phyloP scores from a whole-genome alignment of 129 eudicot genomes.

The Chrysanthemum makinoi region DNA sequence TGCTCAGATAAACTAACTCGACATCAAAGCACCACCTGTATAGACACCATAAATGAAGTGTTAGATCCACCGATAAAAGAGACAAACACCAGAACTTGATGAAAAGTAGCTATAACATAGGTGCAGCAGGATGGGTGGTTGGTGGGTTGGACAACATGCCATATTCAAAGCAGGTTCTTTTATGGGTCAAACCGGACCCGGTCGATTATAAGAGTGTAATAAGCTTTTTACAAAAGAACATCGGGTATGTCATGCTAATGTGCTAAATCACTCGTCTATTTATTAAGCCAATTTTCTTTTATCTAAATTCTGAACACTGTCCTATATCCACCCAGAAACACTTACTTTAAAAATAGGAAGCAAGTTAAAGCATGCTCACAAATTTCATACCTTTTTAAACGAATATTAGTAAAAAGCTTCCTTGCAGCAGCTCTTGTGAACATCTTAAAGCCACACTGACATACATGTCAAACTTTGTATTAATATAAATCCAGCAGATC shows the following conservation, averaged over 20 bases:
- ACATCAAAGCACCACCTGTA: conserved; percentile 99
- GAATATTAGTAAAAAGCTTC: conserved; percentile 89
- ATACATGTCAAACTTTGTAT: conserved; percentile 10
- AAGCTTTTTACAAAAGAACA: no score
- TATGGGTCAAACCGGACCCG: no score
- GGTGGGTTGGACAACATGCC: no score
- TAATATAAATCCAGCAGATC: background rate
- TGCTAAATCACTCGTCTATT: no score
- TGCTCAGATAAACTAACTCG: conserved; percentile 80
- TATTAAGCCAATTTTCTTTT: no score
- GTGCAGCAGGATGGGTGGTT: background rate
- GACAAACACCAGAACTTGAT: background rate
- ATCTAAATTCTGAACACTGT: background rate
- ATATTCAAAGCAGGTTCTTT: no score
- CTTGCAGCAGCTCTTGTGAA: conserved; percentile 97
- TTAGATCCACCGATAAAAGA: background rate
- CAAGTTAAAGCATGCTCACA: background rate
- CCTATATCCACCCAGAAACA: no score
- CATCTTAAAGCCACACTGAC: conserved; percentile 99
- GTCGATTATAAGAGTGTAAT: no score
- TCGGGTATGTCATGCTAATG: no score
- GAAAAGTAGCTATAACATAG: background rate
- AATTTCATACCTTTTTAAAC: conserved; percentile 65
- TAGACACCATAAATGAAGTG: conserved; percentile 11
- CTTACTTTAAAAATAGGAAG: no score